Evolutionary conservation across 768 basidiomycete genomes (phyloP), one percentile per base, ranked within the genome.

Genomic region (Chalciporus pseudorubinellus): DNA sequence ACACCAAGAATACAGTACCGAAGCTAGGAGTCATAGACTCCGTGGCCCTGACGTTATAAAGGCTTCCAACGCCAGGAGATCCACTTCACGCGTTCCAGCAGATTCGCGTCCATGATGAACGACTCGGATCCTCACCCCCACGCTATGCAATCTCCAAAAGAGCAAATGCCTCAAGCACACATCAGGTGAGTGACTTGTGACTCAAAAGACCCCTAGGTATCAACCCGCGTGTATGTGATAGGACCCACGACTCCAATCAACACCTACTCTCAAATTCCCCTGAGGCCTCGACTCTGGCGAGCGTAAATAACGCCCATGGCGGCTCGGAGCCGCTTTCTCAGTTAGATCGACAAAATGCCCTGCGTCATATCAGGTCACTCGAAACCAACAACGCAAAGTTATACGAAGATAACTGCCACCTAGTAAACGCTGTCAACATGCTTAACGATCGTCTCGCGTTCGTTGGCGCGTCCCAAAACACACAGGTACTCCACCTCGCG

Each of bases 271-370:
- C 51, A 6, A 48, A 50, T 38, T 38, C 48, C 39, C 50, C 44
- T 0, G 52, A 51, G 5, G 50, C 52, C 2, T 57, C 53, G 8
- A 48, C 43, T 7, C 45, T 39, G 22, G 39, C 19, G 21, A 21
- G 9, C 19, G 16, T 36, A 13, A 21, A 41, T 16, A 78, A 75
- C 63, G 72, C 72, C 12, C 80, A 74, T 56, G 67, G 34, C 34
- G 16, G 78, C 20, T 58, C 68, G 4, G 79, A 79, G 53, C 70
- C 68, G 55, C 73, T 77, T 18, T 69, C 72, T 6, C 69, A 80
- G 10, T 43, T 39, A 16, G 65, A 70, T 7, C 41, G 59, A 46
- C 56, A 61, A 20, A n/a, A 28, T 13, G 36, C 54, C 51, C 47
- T 70, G 4, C 70, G 68, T 41, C 74, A 64, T 29, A 44, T 81